A percentile compares a stretch with the other conserved stretches of the same genome.
Conservation (phyloP, 2,329 filamentous ascomycete genomes). For the Alternaria consortialis region DNA sequence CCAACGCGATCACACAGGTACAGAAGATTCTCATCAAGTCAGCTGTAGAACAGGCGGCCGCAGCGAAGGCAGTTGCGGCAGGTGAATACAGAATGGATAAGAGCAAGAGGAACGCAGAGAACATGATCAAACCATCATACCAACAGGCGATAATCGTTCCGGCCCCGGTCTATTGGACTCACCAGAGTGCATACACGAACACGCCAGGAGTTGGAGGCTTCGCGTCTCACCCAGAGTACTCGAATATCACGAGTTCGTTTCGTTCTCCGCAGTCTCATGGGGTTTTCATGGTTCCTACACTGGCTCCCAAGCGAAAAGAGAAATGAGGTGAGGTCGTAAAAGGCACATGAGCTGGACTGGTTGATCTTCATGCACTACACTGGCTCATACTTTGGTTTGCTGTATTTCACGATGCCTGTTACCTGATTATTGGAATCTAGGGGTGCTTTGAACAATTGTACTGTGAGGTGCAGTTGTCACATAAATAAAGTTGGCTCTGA, state of each 20-base stretch:
- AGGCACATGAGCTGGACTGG: not conserved
- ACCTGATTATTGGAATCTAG: not conserved
- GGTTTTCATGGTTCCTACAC: not conserved
- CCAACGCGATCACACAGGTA: not conserved
- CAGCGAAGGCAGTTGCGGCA: not conserved
- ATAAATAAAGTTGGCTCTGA: not conserved
- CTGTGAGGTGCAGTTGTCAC: not conserved
- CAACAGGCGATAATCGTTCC: not conserved
- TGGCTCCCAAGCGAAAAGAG: not conserved
- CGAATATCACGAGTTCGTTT: constrained; percentile 6
- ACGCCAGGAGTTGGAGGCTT: not conserved
- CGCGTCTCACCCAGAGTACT: constrained; percentile 1
- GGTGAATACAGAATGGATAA: not conserved
- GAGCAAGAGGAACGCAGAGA: not conserved
- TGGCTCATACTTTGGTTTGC: not conserved
- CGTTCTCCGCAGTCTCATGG: not conserved
- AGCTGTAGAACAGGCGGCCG: not conserved
- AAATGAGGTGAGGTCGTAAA: not conserved
- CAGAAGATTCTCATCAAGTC: not conserved
- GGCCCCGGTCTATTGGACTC: not conserved
- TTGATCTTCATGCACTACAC: not conserved
- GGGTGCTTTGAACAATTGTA: not conserved
- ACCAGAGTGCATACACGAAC: not conserved
- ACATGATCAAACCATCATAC: not conserved
- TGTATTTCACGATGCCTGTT: not conserved